These are phyloP conservation scores for Dendryphion nanum DNA, from an alignment of 2,329 filamentous ascomycete species.

Conservation along the genomic window DNA sequence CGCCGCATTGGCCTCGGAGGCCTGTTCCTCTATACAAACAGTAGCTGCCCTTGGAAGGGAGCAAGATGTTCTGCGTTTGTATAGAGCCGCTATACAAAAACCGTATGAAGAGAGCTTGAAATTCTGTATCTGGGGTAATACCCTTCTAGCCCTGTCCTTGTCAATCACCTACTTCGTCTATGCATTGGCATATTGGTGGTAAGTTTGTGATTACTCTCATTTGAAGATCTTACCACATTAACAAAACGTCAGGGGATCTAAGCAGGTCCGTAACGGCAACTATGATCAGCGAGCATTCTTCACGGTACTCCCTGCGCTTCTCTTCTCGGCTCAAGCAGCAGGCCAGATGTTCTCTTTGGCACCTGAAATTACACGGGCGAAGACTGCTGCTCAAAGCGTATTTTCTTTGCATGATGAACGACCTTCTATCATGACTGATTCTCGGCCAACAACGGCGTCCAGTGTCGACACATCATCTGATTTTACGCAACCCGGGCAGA, in stretches of 20 bases:
- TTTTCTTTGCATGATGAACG: constrained; percentile 42
- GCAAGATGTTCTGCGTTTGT: constrained; percentile 37
- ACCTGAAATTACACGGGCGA: constrained; percentile 46
- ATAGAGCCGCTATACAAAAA: constrained; percentile 37
- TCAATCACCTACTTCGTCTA: constrained; percentile 50
- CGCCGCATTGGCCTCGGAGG: constrained; percentile 65
- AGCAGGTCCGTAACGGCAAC: constrained; percentile 43
- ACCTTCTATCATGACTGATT: constrained; percentile 36
- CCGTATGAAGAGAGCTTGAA: constrained; percentile 41
- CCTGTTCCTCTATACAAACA: constrained; percentile 65
- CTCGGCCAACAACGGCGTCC: background rate
- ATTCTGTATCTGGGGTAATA: constrained; percentile 43
- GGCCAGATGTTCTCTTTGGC: constrained; percentile 49
- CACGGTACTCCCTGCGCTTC: constrained; percentile 45
- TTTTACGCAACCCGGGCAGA: background rate
- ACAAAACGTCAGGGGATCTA: constrained; percentile 27
- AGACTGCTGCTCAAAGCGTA: constrained; percentile 45
- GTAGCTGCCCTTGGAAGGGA: constrained; percentile 47
- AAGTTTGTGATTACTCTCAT: constrained; percentile 5
- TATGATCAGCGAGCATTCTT: constrained; percentile 46
- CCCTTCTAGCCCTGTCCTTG: constrained; percentile 45
- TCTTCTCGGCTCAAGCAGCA: constrained; percentile 48
- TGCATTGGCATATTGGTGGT: constrained; percentile 51
- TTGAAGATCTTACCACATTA: background rate
- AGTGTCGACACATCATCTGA: background rate